Evolutionary conservation across 768 basidiomycete species (phyloP).

Genomic region (Amanita molliuscula): DNA sequence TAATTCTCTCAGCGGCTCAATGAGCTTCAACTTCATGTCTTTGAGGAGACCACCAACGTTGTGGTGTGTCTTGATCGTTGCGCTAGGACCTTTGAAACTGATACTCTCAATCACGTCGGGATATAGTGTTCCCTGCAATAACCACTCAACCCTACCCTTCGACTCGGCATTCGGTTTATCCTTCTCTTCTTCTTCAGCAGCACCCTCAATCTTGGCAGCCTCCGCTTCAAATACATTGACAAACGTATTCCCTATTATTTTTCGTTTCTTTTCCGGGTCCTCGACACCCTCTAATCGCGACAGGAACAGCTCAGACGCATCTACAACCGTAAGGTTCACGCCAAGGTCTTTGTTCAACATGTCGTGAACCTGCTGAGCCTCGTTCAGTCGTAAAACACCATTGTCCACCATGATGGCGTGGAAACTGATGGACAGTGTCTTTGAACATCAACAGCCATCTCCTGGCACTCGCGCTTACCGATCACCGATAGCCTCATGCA

Average conservation of each 20-base stretch:
- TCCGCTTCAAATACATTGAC: constrained; percentile 97
- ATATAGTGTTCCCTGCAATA: constrained; percentile 95
- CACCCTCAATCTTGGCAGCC: constrained; percentile 79
- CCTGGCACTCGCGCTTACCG: constrained; percentile 37
- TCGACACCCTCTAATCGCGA: constrained; percentile 82
- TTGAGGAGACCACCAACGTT: constrained; percentile 94
- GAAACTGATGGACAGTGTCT: constrained; percentile 45
- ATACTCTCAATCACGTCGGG: constrained; percentile 99
- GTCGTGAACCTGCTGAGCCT: constrained; percentile 81
- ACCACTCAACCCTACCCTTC: constrained; percentile 93
- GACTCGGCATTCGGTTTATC: constrained; percentile 43
- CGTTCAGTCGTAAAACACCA: constrained; percentile 88
- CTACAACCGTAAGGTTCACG: constrained; percentile 92
- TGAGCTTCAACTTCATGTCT: constrained; percentile 98
- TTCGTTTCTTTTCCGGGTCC: constrained; percentile 95
- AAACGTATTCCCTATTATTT: constrained; percentile 98
- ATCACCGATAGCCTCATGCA: constrained; percentile 99
- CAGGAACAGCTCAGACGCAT: constrained; percentile 91
- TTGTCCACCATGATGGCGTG: constrained; percentile 99
- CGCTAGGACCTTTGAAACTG: constrained; percentile 97
- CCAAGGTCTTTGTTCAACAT: constrained; percentile 93
- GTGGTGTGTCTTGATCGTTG: constrained; percentile 99
- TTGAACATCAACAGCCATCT: background rate
- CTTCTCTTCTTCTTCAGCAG: constrained; percentile 62
- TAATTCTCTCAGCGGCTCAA: constrained; percentile 92